phyloP scores from a whole-genome alignment of 768 basidiomycete genomes.

The Panus rudis region DNA sequence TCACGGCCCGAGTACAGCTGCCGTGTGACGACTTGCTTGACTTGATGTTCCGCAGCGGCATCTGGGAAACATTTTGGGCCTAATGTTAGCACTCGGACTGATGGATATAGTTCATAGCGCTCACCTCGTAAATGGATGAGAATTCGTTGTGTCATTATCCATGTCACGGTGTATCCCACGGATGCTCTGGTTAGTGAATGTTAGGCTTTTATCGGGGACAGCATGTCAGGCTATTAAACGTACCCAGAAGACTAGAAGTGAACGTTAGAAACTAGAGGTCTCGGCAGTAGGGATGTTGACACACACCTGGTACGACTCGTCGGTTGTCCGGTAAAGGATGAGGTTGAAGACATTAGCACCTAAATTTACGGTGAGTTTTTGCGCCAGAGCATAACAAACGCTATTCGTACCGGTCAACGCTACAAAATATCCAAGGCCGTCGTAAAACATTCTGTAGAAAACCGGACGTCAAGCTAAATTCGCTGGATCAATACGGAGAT shows the following conservation, averaged over 20 bases:
- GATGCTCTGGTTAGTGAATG: conserved; percentile 18
- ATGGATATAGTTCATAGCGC: background rate
- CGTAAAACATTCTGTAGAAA: conserved; percentile 53
- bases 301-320: conserved; percentile 17
- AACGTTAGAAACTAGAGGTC: background rate
- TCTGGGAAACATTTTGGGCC: conserved; percentile 2
- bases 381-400: background rate
- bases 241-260: conserved; percentile 17
- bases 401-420: conserved; percentile 35
- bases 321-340: conserved; percentile 18
- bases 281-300: background rate
- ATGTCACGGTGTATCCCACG: conserved; percentile 27
- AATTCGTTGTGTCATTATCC: conserved; percentile 31
- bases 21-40: background rate
- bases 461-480: background rate
- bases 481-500: background rate
- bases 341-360: conserved; percentile 22
- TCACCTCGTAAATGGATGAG: conserved; percentile 28
- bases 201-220: background rate
- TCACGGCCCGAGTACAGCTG: background rate
- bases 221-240: conserved; percentile 1
- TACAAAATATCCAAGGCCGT: conserved; percentile 59
- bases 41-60: conserved; percentile 1
- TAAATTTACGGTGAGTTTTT: conserved; percentile 1
- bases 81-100: background rate